These are phyloP conservation scores for Cercophora sp. DNA, from an alignment of 495 filamentous ascomycete species.

Conservation along the genomic window DNA sequence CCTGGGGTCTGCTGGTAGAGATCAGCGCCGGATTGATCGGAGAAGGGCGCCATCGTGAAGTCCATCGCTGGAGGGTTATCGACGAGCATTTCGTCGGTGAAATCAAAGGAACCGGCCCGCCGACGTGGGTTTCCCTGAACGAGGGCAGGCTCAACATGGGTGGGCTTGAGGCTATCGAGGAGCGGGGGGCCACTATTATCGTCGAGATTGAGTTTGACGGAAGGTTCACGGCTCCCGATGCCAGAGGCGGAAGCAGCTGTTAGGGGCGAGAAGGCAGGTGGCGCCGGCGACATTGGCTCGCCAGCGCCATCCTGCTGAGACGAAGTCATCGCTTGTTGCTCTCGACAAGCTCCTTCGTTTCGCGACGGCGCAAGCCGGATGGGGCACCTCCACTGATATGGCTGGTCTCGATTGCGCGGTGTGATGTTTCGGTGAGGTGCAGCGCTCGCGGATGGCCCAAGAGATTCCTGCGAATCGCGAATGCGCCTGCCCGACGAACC, in stretches of 20 bases:
- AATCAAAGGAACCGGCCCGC: neutral
- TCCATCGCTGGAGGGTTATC: too few species aligned
- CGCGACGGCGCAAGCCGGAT: conserved; percentile 16
- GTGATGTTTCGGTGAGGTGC: neutral
- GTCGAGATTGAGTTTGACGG: conserved; percentile 10
- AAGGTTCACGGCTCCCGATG: conserved; percentile 6
- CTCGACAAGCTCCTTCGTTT: conserved; percentile 36
- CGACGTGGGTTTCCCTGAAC: neutral
- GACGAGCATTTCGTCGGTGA: too few species aligned
- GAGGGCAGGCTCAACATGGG: neutral
- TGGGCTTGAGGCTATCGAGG: neutral
- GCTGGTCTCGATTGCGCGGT: neutral
- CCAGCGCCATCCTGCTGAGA: conserved; percentile 23
- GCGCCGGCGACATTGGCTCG: conserved; percentile 27
- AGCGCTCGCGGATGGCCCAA: neutral
- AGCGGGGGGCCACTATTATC: neutral
- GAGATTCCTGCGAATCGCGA: conserved; percentile 4
- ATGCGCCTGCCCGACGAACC: conserved; percentile 3
- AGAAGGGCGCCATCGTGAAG: too few species aligned
- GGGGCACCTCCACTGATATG: too few species aligned
- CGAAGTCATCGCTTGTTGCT: conserved; percentile 35
- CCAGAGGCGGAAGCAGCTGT: conserved; percentile 27
- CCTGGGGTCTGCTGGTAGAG: conserved; percentile 14
- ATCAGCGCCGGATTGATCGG: conserved; percentile 11
- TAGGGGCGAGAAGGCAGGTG: conserved; percentile 32